Conservation (phyloP, 2,329 filamentous ascomycete genomes). For the Pseudogymnoascus sp. region DNA sequence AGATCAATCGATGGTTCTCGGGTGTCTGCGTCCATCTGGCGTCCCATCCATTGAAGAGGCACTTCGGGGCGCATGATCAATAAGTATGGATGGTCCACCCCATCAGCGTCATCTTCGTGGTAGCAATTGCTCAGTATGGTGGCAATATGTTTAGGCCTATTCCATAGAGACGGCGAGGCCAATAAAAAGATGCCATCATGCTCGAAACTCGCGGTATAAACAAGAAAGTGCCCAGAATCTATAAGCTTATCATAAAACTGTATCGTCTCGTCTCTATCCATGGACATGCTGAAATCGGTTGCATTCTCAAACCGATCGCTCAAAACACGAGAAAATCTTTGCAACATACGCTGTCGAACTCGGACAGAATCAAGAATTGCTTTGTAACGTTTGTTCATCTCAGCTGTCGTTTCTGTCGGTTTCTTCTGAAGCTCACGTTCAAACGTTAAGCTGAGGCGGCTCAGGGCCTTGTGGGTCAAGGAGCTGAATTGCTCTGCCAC, state of each 20-base stretch:
- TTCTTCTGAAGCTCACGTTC: slow-evolving; percentile 82
- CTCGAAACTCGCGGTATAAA: slow-evolving; percentile 64
- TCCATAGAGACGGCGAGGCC: slow-evolving; percentile 71
- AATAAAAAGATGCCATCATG: slow-evolving; percentile 75
- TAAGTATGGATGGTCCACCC: slow-evolving; percentile 74
- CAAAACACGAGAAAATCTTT: slow-evolving; percentile 85
- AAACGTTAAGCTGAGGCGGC: slow-evolving; percentile 81
- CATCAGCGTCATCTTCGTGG: slow-evolving; percentile 65
- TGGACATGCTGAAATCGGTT: slow-evolving; percentile 84
- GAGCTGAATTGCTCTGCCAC: slow-evolving; percentile 96
- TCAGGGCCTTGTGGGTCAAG: slow-evolving; percentile 85
- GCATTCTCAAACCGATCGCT: slow-evolving; percentile 94
- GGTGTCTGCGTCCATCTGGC: slow-evolving; percentile 62
- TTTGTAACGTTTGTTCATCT: slow-evolving; percentile 98
- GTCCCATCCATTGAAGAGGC: slow-evolving; percentile 72
- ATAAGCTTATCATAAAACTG: slow-evolving; percentile 76
- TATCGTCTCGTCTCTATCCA: slow-evolving; percentile 56
- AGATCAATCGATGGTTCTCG: slow-evolving; percentile 76
- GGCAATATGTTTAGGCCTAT: slow-evolving; percentile 74
- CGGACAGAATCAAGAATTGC: slow-evolving; percentile 91
- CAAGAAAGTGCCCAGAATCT: slow-evolving; percentile 77
- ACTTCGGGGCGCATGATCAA: slow-evolving; percentile 79
- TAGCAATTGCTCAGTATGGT: slow-evolving; percentile 76
- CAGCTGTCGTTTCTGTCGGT: slow-evolving; percentile 72
- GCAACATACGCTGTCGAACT: slow-evolving; percentile 90